These are phyloP conservation scores for Cryptosporidium parvum DNA, from an alignment of 169 alveolate species.

Conservation along the genomic window DNA sequence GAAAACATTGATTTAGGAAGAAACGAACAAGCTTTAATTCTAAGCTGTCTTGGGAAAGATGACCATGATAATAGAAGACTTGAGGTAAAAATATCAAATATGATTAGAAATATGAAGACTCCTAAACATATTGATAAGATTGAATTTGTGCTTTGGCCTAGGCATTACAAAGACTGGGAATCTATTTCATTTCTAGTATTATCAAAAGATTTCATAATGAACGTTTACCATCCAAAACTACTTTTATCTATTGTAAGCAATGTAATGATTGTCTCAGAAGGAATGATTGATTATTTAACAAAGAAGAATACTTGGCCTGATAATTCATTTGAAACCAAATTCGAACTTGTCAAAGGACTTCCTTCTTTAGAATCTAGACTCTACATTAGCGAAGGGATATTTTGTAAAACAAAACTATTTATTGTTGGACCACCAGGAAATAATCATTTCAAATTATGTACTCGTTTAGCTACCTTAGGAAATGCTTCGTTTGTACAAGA, in stretches of 20 bases:
- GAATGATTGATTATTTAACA: constrained; percentile 45
- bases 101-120: constrained; percentile 48
- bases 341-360: constrained; percentile 5
- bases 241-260: constrained; percentile 57
- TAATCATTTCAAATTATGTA: constrained; percentile 53
- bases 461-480: constrained; percentile 65
- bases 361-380: constrained; percentile 73
- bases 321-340: constrained; percentile 67
- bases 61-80: constrained; percentile 55
- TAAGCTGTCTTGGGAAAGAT: constrained; percentile 66
- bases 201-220: constrained; percentile 20
- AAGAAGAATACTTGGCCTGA: constrained; percentile 61
- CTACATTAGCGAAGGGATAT: constrained; percentile 65
- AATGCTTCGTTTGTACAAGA: constrained; percentile 68
- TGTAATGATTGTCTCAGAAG: constrained; percentile 67
- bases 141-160: constrained; percentile 64
- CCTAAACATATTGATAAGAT: constrained; percentile 36
- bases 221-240: constrained; percentile 57
- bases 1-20: neutral
- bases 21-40: constrained; percentile 15
- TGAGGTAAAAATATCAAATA: constrained; percentile 4
- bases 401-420: constrained; percentile 57
- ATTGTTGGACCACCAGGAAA: constrained; percentile 50
- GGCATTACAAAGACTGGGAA: constrained; percentile 67
- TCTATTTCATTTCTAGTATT: constrained; percentile 63